Evolutionary conservation across 257 asterid genomes (phyloP).

Genomic region (Coffea canephora): DNA sequence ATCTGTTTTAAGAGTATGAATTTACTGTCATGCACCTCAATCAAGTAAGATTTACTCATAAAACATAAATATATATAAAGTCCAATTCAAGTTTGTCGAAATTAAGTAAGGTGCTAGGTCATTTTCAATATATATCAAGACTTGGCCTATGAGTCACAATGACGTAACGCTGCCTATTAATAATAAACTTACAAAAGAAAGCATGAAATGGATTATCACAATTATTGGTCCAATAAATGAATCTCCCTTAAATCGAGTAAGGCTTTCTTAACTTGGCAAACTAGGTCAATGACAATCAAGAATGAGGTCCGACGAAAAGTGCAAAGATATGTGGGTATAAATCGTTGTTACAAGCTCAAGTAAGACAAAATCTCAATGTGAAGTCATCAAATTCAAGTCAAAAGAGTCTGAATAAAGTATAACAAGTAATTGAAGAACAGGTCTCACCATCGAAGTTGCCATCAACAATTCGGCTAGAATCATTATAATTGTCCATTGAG

Average conservation of each 20-base stretch:
- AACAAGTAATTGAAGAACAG: neutral
- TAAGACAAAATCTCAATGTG: conserved; percentile 2
- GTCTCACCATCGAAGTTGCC: conserved; percentile 89
- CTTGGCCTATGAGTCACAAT: neutral
- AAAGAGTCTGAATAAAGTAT: conserved; percentile 1
- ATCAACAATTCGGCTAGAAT: conserved; percentile 90
- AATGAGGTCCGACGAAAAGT: neutral
- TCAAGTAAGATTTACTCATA: neutral
- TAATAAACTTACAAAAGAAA: neutral
- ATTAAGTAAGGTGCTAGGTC: neutral
- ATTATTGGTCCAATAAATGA: neutral
- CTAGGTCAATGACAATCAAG: neutral
- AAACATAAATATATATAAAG: neutral
- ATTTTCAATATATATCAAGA: neutral
- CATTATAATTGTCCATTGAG: conserved; percentile 98
- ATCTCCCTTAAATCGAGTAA: neutral
- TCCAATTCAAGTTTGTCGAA: neutral
- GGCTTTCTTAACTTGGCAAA: neutral
- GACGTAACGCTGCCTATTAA: neutral
- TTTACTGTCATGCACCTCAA: neutral
- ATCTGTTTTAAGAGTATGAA: conserved; percentile 43
- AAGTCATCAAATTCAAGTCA: conserved; percentile 5
- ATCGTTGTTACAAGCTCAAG: conserved; percentile 2
- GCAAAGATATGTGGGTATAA: neutral
- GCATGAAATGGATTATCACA: neutral